phyloP scores from a whole-genome alignment of 2,329 filamentous ascomycete species.

The Geosmithia putterillii region DNA sequence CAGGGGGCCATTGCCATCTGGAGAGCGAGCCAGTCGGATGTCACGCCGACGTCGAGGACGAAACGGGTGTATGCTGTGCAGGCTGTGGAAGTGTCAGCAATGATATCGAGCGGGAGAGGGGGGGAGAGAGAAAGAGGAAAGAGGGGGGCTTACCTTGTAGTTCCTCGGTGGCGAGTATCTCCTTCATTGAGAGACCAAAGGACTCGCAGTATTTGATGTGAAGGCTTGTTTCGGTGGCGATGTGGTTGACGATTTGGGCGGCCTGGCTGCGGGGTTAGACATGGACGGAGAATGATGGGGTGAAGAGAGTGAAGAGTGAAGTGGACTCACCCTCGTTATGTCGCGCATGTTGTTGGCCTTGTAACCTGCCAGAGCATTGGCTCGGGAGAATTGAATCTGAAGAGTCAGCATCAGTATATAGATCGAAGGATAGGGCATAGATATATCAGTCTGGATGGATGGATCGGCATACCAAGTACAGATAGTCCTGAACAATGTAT shows the following conservation, averaged over 20 bases:
- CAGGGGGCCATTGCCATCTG: constrained; percentile 80
- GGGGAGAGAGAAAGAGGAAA: background rate
- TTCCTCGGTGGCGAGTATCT: constrained; percentile 65
- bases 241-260: constrained; percentile 56
- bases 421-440: background rate
- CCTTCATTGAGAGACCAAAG: constrained; percentile 62
- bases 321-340: constrained; percentile 49
- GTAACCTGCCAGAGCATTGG: constrained; percentile 75
- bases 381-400: constrained; percentile 75
- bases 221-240: constrained; percentile 67
- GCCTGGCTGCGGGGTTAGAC: constrained; percentile 11
- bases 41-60: constrained; percentile 78
- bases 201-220: constrained; percentile 73
- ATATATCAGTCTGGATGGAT: background rate
- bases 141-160: constrained; percentile 45
- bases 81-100: constrained; percentile 24
- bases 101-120: background rate
- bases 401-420: background rate
- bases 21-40: constrained; percentile 77
- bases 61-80: constrained; percentile 77
- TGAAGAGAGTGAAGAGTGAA: background rate
- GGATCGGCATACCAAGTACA: constrained; percentile 56
- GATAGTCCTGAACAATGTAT: constrained; percentile 85
- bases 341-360: constrained; percentile 66
- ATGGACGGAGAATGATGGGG: too few relatives aligned